Percentiles rank a stretch among this genome's conserved stretches.
These are phyloP conservation scores for Coelastrella sp. DNA, from an alignment of 139 green algal genomes.

Conservation along the genomic window DNA sequence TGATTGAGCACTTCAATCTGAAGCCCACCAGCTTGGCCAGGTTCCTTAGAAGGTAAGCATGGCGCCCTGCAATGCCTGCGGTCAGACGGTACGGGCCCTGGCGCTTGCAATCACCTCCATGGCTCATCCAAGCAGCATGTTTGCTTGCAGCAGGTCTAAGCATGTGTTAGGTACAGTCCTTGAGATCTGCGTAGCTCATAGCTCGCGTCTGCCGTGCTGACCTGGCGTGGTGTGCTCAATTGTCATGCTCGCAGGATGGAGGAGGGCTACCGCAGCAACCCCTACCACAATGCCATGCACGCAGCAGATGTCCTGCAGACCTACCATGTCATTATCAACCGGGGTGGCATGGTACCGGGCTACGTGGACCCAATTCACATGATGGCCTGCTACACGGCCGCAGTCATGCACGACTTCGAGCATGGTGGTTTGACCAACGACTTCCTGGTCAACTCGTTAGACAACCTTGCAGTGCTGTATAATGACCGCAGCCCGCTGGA, in stretches of 20 bases:
- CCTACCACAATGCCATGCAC: conserved; percentile 78
- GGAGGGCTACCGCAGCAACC: conserved; percentile 73
- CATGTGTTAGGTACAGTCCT: too few species aligned
- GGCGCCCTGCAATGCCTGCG: too few species aligned
- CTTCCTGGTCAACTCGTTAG: conserved; percentile 69
- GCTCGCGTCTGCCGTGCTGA: too few species aligned
- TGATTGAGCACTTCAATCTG: conserved; percentile 63
- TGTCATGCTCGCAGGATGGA: conserved; percentile 41
- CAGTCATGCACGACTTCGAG: conserved; percentile 75
- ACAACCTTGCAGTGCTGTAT: conserved; percentile 74
- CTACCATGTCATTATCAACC: conserved; percentile 62
- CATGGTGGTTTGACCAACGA: conserved; percentile 81
- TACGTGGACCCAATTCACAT: conserved; percentile 64
- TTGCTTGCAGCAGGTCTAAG: too few species aligned
- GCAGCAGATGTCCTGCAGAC: conserved; percentile 72
- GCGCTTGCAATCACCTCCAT: too few species aligned
- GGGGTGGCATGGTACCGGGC: conserved; percentile 49
- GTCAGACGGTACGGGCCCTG: too few species aligned
- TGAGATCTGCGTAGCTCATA: too few species aligned
- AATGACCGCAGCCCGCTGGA: conserved; percentile 78
- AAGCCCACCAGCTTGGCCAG: conserved; percentile 52
- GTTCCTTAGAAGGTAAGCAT: conserved; percentile 16
- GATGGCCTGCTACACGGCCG: conserved; percentile 55
- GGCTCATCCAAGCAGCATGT: too few species aligned
- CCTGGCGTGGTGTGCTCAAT: not conserved